These are phyloP conservation scores for Talaromyces sp. DNA, from an alignment of 2,329 filamentous ascomycete genomes.

Conservation along the genomic window DNA sequence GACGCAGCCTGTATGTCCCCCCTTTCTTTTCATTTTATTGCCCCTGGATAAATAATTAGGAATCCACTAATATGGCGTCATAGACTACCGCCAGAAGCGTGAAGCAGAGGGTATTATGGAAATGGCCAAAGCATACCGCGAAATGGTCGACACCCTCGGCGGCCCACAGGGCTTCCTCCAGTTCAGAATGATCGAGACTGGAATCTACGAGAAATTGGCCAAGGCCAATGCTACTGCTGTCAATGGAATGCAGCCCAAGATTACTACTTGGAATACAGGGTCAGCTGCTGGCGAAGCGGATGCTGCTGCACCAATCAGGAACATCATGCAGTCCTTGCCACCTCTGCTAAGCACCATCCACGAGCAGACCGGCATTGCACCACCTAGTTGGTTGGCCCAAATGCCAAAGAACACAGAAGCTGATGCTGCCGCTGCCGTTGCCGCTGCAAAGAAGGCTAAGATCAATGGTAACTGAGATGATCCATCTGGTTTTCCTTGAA, in stretches of 20 bases:
- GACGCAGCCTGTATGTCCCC: conserved; percentile 28
- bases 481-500: not conserved
- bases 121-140: conserved; percentile 75
- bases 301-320: conserved; percentile 62
- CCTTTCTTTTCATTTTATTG: not conserved
- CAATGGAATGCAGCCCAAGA: conserved; percentile 77
- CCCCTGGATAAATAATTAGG: not conserved
- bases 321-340: conserved; percentile 79
- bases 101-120: conserved; percentile 73
- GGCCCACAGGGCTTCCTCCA: conserved; percentile 74
- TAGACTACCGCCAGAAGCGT: conserved; percentile 53
- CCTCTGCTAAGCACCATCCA: conserved; percentile 81
- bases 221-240: conserved; percentile 73
- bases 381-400: conserved; percentile 67
- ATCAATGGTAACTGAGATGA: conserved; percentile 4
- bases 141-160: conserved; percentile 67
- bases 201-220: conserved; percentile 72
- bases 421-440: not conserved
- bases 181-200: conserved; percentile 83
- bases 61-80: not conserved
- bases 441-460: not conserved
- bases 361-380: conserved; percentile 78
- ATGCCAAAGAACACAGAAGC: conserved; percentile 35
- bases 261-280: conserved; percentile 78
- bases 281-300: conserved; percentile 49